These are phyloP conservation scores for Chaetoceros muelleri DNA, from an alignment of 108 stramenopile species.

Conservation along the genomic window DNA sequence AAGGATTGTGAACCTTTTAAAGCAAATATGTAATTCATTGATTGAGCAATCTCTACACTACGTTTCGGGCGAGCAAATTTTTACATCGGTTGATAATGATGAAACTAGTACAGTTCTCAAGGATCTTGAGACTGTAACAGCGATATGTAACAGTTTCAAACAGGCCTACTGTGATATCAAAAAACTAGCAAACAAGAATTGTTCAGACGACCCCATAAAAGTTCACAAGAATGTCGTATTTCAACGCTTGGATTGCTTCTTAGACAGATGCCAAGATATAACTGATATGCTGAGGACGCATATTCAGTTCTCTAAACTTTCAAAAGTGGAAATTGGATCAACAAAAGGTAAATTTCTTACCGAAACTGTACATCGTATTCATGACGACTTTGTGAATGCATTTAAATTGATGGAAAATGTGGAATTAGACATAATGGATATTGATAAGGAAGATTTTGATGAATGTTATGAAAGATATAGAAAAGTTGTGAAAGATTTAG, in stretches of 20 bases:
- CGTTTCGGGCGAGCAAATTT: conserved; percentile 77
- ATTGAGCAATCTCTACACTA: conserved; percentile 75
- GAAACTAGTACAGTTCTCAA: conserved; percentile 65
- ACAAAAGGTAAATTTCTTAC: conserved; percentile 83
- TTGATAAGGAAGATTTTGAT: conserved; percentile 71
- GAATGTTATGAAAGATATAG: conserved; percentile 72
- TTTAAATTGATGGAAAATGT: conserved; percentile 45
- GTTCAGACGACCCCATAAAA: conserved; percentile 68
- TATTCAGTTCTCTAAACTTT: conserved; percentile 78
- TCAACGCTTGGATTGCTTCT: conserved; percentile 77
- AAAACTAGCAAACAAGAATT: conserved; percentile 61
- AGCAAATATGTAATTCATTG: conserved; percentile 83
- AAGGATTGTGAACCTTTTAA: conserved; percentile 77
- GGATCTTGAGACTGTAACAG: conserved; percentile 35
- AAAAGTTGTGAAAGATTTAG: conserved; percentile 77
- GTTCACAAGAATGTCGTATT: conserved; percentile 89
- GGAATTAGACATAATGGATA: conserved; percentile 85
- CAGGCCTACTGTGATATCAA: conserved; percentile 74
- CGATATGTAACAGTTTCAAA: conserved; percentile 79
- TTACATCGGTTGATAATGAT: conserved; percentile 70
- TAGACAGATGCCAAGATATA: conserved; percentile 85
- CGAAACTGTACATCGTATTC: conserved; percentile 69
- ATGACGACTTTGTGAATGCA: conserved; percentile 68
- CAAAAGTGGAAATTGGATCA: conserved; percentile 81
- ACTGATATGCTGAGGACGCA: conserved; percentile 81